phyloP scores from a whole-genome alignment of 1,284 basidiomycete species.

The Meira miltonrushii region DNA sequence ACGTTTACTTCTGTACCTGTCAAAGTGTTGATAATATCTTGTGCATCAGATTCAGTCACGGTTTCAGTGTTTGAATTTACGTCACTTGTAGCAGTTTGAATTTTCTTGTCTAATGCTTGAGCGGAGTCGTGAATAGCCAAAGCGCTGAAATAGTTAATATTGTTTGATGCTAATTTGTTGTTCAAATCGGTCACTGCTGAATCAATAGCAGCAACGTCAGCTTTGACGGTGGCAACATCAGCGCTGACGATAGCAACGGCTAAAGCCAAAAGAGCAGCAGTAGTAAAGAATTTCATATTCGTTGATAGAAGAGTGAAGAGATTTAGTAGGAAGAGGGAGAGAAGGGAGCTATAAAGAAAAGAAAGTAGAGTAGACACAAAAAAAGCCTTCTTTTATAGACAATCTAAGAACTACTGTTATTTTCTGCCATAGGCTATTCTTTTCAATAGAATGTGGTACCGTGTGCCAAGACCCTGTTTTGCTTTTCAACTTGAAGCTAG shows the following conservation, averaged over 20 bases:
- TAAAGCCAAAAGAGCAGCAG: slow-evolving; percentile 12
- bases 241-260: slow-evolving; percentile 13
- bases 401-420: too few species aligned
- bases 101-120: slow-evolving; percentile 8
- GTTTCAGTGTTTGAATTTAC: slow-evolving; percentile 8
- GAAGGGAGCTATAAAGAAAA: not conserved
- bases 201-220: slow-evolving; percentile 14
- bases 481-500: too few species aligned
- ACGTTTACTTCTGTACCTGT: slow-evolving; percentile 15
- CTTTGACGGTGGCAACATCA: slow-evolving; percentile 16
- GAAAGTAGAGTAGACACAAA: too few species aligned
- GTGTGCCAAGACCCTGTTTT: too few species aligned
- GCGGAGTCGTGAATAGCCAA: slow-evolving; percentile 12
- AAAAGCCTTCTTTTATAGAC: too few species aligned
- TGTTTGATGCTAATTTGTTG: not conserved
- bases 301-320: not conserved
- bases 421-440: too few species aligned
- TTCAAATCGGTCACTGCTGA: slow-evolving; percentile 12
- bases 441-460: too few species aligned
- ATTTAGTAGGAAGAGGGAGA: not conserved
- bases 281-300: slow-evolving; percentile 16
- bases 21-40: slow-evolving; percentile 12
- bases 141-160: slow-evolving; percentile 12
- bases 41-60: slow-evolving; percentile 13
- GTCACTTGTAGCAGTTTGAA: slow-evolving; percentile 14